Base-by-base conservation (phyloP, 192 early-diverging fungal genomes). In the Physocladia obscura region DNA sequence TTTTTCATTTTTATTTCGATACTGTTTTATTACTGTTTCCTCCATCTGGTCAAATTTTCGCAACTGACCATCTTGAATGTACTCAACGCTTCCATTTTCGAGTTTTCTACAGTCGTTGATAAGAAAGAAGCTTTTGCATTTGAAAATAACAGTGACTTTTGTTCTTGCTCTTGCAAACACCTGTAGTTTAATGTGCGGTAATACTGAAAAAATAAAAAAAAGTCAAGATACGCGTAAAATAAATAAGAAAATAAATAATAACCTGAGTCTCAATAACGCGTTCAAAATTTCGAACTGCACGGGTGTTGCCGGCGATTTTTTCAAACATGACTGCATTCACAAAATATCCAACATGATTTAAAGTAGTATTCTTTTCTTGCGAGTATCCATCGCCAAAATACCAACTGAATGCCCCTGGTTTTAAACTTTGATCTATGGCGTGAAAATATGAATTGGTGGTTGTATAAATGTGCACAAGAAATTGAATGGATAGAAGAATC, bases 341-440 rank as follows among this genome's bases (percentile, higher is more conserved):
- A 21, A 21, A 93, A 75, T 94, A 94, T 8, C 67, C 78, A 3
- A 93, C 83, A 8, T 79, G 70, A 40, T 84, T 84, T 13, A 63
- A 47, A 2, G 60, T 49, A 11, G 92, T 94, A 30, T 59, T 67
- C 19, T 84, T 79, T 36, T 51, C 32, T n/a, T 76, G 44, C 2
- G 82, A 73, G 63, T 85, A 88, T 13, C 58, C 60, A 1, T 68
- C 59, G 5, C 22, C 24, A 3, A 30, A 2, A 31, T 52, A 44
- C 63, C 63, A 65, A 3, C 24, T 34, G 32, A 65, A 65, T 11
- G 63, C 63, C 0, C 61, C 61, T 8, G 35, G 21, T n/a, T 32
- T 32, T 13, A 31, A 13, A 65, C 63, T 65, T 31, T n/a, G 11
- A 65, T 65, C 63, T 4, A 31, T 6, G 30, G 63, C 52, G 29